A percentile compares a stretch with the other conserved stretches of the same genome.
These are phyloP conservation scores for Solanum rostratum DNA, from an alignment of 257 asterid genomes.

Conservation along the genomic window DNA sequence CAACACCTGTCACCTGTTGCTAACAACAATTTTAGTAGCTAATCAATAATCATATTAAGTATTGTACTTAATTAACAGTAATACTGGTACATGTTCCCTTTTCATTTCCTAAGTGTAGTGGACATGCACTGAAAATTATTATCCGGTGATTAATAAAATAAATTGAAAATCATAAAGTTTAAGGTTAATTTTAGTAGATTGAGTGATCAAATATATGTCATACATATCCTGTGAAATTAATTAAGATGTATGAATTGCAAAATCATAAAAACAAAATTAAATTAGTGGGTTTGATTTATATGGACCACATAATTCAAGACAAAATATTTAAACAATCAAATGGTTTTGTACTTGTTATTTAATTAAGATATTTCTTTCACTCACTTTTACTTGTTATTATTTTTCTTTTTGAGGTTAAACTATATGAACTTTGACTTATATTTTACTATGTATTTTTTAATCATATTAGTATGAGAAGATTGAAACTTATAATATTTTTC, in stretches of 20 bases:
- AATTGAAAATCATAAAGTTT: not conserved
- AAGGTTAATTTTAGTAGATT: not conserved
- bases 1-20: not conserved
- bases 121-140: no score
- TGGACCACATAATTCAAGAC: not conserved
- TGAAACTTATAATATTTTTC: no score
- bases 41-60: not conserved
- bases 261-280: not conserved
- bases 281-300: not conserved
- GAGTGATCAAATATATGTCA: not conserved
- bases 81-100: not conserved
- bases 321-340: not conserved
- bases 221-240: not conserved
- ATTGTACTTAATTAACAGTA: not conserved
- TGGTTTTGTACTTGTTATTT: not conserved
- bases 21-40: not conserved
- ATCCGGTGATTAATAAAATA: no score
- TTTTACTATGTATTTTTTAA: no score
- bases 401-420: no score
- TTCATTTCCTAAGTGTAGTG: not conserved
- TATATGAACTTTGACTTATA: no score
- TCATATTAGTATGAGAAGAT: no score
- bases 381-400: no score
- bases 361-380: not conserved
- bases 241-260: accelerated